phyloP scores from a whole-genome alignment of 257 asterid species.

The Ehretia macrophylla region DNA sequence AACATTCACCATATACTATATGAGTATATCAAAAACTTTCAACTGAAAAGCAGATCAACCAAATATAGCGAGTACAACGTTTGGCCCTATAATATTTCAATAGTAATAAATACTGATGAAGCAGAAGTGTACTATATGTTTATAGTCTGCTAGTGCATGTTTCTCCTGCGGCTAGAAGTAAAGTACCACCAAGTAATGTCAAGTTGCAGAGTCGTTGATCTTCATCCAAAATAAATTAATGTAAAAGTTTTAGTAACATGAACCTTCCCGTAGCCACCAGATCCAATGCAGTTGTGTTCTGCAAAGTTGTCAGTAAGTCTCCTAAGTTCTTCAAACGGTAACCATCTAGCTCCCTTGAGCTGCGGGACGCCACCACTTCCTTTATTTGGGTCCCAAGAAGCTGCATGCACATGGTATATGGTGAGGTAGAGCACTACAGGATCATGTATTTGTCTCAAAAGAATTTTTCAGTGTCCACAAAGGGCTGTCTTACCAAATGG shows the following conservation, averaged over 20 bases:
- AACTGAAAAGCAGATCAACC: too few relatives aligned
- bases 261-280: conserved; percentile 93
- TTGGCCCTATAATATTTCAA: neutral
- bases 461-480: conserved; percentile 4
- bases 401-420: conserved; percentile 37
- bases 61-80: too few relatives aligned
- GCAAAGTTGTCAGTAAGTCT: conserved; percentile 65
- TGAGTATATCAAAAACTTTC: too few relatives aligned
- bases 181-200: neutral
- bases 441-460: neutral
- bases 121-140: too few relatives aligned
- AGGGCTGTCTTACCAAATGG: conserved; percentile 64
- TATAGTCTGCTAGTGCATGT: too few relatives aligned
- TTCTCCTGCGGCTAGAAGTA: too few relatives aligned
- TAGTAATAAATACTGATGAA: too few relatives aligned
- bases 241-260: too few relatives aligned
- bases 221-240: too few relatives aligned
- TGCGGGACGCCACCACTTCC: conserved; percentile 76
- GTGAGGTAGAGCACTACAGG: neutral
- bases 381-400: conserved; percentile 61
- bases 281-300: conserved; percentile 68
- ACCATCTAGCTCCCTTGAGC: conserved; percentile 81
- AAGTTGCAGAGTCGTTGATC: too few relatives aligned
- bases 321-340: conserved; percentile 68
- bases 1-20: too few relatives aligned